Conservation (phyloP, 805 yeast genomes). For the Metschnikowia hibisci region DNA sequence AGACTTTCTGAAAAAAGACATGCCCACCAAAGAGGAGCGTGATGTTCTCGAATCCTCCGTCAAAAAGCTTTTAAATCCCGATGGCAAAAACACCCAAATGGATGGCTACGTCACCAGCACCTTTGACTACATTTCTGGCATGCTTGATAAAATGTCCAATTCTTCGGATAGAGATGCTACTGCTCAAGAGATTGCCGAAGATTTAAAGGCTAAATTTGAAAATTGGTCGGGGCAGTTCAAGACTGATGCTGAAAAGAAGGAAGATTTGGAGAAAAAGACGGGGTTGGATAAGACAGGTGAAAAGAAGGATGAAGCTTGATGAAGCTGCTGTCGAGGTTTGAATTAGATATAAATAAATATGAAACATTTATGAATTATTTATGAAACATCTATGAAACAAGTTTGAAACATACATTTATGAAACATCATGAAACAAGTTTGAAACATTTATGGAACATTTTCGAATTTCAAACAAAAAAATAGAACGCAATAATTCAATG, state of each 20-base stretch:
- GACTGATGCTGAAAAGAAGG: conserved; percentile 3
- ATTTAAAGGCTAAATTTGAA: conserved; percentile 26
- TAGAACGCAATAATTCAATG: no score
- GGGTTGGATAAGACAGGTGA: conserved; percentile 5
- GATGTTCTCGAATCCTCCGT: conserved; percentile 7
- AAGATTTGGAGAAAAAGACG: conserved; percentile 9
- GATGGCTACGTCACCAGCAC: conserved; percentile 26
- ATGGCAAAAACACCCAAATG: conserved; percentile 26
- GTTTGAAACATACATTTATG: no score
- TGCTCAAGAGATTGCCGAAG: conserved; percentile 34
- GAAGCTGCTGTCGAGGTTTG: background rate
- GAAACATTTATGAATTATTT: no score
- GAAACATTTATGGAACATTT: no score
- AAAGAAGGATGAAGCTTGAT: background rate
- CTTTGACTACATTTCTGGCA: conserved; percentile 25
- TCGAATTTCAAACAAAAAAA: no score
- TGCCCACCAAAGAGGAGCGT: conserved; percentile 11
- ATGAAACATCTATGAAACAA: no score
- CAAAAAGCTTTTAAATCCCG: conserved; percentile 23
- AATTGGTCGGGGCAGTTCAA: conserved; percentile 23
- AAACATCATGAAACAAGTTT: no score
- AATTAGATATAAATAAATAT: background rate
- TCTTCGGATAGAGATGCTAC: conserved; percentile 32
- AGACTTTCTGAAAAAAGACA: conserved; percentile 3
- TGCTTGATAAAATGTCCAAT: conserved; percentile 27